Conservation (phyloP, 2,329 filamentous ascomycete genomes). For the Cercospora zeina region DNA sequence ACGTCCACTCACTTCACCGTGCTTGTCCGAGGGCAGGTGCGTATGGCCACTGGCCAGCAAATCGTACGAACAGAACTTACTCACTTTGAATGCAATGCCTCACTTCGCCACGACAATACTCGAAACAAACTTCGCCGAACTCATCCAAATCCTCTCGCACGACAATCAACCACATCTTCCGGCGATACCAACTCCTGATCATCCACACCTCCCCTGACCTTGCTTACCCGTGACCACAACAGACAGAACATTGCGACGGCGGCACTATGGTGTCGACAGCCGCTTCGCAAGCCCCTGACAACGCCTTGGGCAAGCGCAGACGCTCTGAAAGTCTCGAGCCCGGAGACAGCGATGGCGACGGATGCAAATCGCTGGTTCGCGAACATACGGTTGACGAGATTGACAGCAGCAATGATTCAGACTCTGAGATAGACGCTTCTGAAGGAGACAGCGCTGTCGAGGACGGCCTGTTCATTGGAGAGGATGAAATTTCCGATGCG, state of each 20-base stretch:
- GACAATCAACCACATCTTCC: too few relatives aligned
- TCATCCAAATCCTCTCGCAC: too few relatives aligned
- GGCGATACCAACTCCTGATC: too few relatives aligned
- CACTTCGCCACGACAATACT: too few relatives aligned
- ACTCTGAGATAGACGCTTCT: neutral
- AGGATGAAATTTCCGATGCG: neutral
- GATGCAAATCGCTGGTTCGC: neutral
- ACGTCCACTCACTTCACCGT: too few relatives aligned
- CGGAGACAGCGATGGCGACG: neutral
- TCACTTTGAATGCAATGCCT: too few relatives aligned
- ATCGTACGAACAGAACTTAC: too few relatives aligned
- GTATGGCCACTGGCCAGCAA: too few relatives aligned
- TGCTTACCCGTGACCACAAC: neutral
- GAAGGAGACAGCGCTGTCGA: neutral
- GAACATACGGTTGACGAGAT: neutral
- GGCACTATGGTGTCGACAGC: neutral
- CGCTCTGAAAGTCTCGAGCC: neutral
- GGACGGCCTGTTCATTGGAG: neutral
- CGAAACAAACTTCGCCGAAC: too few relatives aligned
- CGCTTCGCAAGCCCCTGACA: neutral
- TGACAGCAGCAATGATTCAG: neutral
- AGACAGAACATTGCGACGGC: neutral
- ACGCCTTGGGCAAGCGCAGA: neutral
- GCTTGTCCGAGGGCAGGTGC: too few relatives aligned
- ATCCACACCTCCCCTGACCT: too few relatives aligned